phyloP scores from a whole-genome alignment of 495 filamentous ascomycete species.

The Xylona heveae region DNA sequence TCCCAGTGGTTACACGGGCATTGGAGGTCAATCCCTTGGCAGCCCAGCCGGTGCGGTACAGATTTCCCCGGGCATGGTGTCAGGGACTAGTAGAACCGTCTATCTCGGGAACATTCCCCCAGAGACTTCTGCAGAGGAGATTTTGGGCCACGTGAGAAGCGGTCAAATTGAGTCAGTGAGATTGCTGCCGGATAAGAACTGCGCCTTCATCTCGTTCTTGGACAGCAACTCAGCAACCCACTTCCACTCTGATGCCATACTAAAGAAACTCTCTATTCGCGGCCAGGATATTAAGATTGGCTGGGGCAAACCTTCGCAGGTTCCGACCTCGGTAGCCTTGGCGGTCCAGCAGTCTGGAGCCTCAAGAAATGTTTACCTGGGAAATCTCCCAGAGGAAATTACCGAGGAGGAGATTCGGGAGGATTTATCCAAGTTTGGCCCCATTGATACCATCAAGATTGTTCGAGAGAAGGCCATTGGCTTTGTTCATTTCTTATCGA shows the following conservation, averaged over 20 bases:
- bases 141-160: constrained; percentile 88
- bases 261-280: constrained; percentile 95
- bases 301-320: constrained; percentile 97
- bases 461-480: constrained; percentile 96
- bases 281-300: constrained; percentile 99
- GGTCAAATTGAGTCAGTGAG: constrained; percentile 97
- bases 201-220: constrained; percentile 96
- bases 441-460: constrained; percentile 93
- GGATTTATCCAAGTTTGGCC: constrained; percentile 88
- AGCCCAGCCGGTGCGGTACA: constrained; percentile 49
- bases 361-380: constrained; percentile 95
- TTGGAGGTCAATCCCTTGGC: constrained; percentile 33
- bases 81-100: constrained; percentile 85
- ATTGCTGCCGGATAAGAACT: constrained; percentile 95
- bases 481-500: constrained; percentile 94
- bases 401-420: constrained; percentile 83
- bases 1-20: constrained; percentile 43
- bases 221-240: constrained; percentile 93
- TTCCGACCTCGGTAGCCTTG: constrained; percentile 87
- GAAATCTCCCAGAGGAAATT: constrained; percentile 78
- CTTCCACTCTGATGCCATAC: constrained; percentile 97
- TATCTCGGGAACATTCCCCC: constrained; percentile 96
- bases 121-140: constrained; percentile 96
- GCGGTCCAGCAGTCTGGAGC: constrained; percentile 95
- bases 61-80: constrained; percentile 55